Base-by-base conservation (phyloP, 345 rosid species). In the Camelina laxa region DNA sequence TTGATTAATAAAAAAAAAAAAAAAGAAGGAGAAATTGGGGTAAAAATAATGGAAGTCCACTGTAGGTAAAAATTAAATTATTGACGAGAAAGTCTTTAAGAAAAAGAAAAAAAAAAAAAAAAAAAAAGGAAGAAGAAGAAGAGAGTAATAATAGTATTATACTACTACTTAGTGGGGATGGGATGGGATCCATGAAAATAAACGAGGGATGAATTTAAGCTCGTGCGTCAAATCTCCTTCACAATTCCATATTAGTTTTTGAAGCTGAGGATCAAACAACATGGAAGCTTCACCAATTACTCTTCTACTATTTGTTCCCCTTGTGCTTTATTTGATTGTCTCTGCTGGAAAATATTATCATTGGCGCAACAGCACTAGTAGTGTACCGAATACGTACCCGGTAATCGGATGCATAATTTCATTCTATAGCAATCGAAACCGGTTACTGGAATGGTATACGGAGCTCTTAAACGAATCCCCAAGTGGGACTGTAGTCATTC, bases 401-500 rank as follows among this genome's bases (percentile, higher is more conserved):
- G 4, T 90, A 17, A 82, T 92, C 42, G 95, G 98, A 51, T 90
- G 95, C 73, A 70, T 92, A 75, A 19, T 87, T 50, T 83, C 95
- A 20, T 92, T 88, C 80, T 87, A 84, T 78, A 81, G 59, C 49
- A 88, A 90, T 79, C 89, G 84, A 8, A 67, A 57, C 76, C 90
- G 95, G 63, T 82, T 87, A 50, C 16, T 92, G 41, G 95, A 92
- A 60, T 92, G 98, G 95, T 92, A 90, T 44, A 92, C 98, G 2
- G 84, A 87, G 59, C 87, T 88, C 50, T 75, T 92, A 0, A 74
- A 83, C 16, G 67, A 76, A 64, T 88, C 93, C 7, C 76, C 87
- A 5, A 86, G 85, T 70, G 78, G 74, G 53, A 92, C 96, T 0
- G 84, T 90, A 12, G 83, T 85, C 12, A 81, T 92, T n/a, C 14